Conservation (phyloP, 1,284 basidiomycete species). For the Porodaedalea pini region DNA sequence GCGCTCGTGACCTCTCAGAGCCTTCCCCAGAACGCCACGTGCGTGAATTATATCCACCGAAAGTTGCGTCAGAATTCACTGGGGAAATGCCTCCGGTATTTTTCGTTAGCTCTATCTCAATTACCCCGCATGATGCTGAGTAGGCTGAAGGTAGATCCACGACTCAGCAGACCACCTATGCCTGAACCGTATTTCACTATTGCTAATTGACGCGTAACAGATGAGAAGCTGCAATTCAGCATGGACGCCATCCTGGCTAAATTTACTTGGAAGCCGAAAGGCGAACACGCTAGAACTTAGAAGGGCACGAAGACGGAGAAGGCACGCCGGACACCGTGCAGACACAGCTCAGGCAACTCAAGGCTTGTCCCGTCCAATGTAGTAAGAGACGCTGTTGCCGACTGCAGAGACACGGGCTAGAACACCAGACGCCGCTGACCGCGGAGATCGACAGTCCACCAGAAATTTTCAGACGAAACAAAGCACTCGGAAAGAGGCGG, state of each 20-base stretch:
- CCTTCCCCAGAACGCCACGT: too few species aligned
- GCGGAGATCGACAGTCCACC: neutral
- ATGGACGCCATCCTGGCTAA: too few species aligned
- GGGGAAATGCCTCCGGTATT: too few species aligned
- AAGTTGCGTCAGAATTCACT: too few species aligned
- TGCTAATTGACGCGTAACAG: slow-evolving; percentile 1
- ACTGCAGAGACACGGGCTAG: neutral
- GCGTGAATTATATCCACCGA: too few species aligned
- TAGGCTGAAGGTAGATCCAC: neutral
- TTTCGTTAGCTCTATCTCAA: neutral
- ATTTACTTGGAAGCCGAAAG: too few species aligned
- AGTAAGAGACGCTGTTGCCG: neutral
- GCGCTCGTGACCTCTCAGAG: too few species aligned
- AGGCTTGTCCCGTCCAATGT: neutral
- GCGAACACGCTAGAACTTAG: neutral
- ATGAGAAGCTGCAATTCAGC: slow-evolving; percentile 2
- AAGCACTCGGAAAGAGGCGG: neutral
- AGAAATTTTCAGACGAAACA: neutral
- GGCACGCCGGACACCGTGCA: too few species aligned
- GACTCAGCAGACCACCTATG: neutral
- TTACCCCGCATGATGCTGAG: neutral
- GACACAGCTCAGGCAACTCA: neutral
- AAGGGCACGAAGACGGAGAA: neutral
- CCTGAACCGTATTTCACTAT: neutral
- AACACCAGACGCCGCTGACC: neutral